Evolutionary conservation across 495 filamentous ascomycete species (phyloP).

Genomic region (Aspergillus kassunensis): DNA sequence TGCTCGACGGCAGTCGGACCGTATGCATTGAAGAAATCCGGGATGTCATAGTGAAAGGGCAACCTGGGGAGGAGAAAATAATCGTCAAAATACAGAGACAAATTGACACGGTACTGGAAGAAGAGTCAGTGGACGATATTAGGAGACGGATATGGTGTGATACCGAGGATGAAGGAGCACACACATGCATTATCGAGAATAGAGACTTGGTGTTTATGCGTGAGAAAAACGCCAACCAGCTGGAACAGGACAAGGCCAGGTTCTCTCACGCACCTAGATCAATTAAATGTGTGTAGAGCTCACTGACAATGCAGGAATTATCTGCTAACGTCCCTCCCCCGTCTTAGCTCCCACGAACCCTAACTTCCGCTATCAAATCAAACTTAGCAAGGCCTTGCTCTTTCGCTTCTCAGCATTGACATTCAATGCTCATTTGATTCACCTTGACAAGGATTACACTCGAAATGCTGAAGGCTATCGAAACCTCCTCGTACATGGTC

Average conservation of each 20-base stretch:
- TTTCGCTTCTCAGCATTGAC: slow-evolving; percentile 84
- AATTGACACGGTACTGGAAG: slow-evolving; percentile 35
- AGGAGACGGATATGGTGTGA: slow-evolving; percentile 42
- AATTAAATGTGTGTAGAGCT: slow-evolving; percentile 34
- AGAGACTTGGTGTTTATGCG: slow-evolving; percentile 62
- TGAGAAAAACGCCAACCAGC: slow-evolving; percentile 32
- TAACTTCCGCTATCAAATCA: slow-evolving; percentile 57
- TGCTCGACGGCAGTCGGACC: slow-evolving; percentile 47
- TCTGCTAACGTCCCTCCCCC: slow-evolving; percentile 18
- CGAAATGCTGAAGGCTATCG: slow-evolving; percentile 67
- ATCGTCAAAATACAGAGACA: slow-evolving; percentile 56
- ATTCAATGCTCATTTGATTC: slow-evolving; percentile 82
- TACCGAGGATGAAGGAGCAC: slow-evolving; percentile 31
- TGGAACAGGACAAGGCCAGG: slow-evolving; percentile 24
- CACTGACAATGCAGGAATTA: slow-evolving; percentile 2
- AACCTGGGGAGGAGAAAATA: slow-evolving; percentile 53
- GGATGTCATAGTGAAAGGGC: slow-evolving; percentile 54
- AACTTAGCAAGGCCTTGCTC: slow-evolving; percentile 61
- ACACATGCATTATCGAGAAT: slow-evolving; percentile 46
- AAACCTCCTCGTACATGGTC: slow-evolving; percentile 79
- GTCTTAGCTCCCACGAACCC: slow-evolving; percentile 38
- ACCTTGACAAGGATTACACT: slow-evolving; percentile 71
- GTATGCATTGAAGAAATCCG: slow-evolving; percentile 64
- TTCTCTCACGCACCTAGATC: slow-evolving; percentile 26
- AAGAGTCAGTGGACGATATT: slow-evolving; percentile 32